Evolutionary conservation across 2,329 filamentous ascomycete species (phyloP).

Genomic region (Fusarium sterilihyphosum): DNA sequence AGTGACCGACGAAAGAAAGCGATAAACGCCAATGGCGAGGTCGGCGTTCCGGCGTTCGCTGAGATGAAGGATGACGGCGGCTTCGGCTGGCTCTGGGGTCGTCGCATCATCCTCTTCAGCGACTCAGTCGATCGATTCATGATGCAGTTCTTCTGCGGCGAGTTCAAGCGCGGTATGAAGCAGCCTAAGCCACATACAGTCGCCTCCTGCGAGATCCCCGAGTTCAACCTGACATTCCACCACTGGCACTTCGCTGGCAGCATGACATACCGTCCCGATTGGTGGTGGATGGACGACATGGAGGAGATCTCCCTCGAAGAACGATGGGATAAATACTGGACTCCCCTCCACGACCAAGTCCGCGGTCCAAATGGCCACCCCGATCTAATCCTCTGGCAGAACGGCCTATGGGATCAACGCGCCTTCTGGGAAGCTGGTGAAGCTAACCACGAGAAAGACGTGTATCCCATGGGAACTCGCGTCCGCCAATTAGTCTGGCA

Average conservation of each 20-base stretch:
- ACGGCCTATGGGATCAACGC: conserved; percentile 36
- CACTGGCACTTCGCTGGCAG: conserved; percentile 35
- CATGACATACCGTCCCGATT: conserved; percentile 27
- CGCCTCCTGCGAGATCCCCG: conserved; percentile 26
- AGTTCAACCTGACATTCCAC: conserved; percentile 30
- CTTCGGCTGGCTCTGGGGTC: conserved; percentile 37
- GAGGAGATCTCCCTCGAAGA: conserved; percentile 29
- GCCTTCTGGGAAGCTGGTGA: conserved; percentile 31
- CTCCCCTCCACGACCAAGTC: conserved; percentile 24
- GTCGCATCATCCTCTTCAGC: conserved; percentile 31
- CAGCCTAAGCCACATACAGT: conserved; percentile 24
- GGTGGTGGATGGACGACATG: conserved; percentile 40
- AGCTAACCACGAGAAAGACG: conserved; percentile 28
- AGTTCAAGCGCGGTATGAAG: conserved; percentile 24
- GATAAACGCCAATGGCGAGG: background rate
- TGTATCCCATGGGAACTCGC: conserved; percentile 30
- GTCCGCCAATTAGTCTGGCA: conserved; percentile 30
- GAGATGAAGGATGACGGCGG: conserved; percentile 24
- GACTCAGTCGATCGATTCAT: conserved; percentile 37
- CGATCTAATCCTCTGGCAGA: conserved; percentile 35
- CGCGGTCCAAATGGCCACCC: conserved; percentile 23
- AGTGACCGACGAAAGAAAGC: conserved; percentile 19
- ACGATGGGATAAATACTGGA: conserved; percentile 32
- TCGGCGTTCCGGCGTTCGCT: background rate
- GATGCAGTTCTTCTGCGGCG: conserved; percentile 35